Base-by-base conservation (phyloP, 2,329 filamentous ascomycete genomes). In the Pseudogymnoascus sp. region DNA sequence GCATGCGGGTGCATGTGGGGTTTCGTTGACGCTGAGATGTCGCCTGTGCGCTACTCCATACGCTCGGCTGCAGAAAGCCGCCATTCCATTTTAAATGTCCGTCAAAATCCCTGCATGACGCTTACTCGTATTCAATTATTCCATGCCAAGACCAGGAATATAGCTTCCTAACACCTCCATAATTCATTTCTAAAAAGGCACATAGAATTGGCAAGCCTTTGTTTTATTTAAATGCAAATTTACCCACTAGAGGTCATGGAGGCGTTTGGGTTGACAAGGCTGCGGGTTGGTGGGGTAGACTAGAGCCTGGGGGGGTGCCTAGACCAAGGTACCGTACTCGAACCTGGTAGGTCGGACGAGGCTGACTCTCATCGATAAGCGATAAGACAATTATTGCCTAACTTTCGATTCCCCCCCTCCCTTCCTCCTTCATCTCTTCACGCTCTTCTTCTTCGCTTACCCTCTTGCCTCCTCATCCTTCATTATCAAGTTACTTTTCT, bases 351-450 rank as follows among this genome's bases (percentile, higher is more conserved):
- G 50, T 56, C 50, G 61, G 40, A 33, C 19, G 24, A 50, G 60
- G 38, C 60, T 43, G 43, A 50, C 60, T 35, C 38, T 56, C 26
- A 4, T 19, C 26, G 60, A 61, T 61, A 61, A 50, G 60, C 61
- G 61, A 62, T 62, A 62, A 62, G 61, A 26, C 41, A 33, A n/a
- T 50, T 56, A 62, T 50, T 33, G 40, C 41, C 60, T 50, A 62
- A 26, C 28, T 53, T 56, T 24, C 60, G 24, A 56, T 19, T 10
- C 6, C 61, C 22, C 50, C 59, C 40, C 26, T 35, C 35, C 31
- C 59, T 31, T 61, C 40, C 59, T 40, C 35, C 59, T 40, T 61
- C 26, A 61, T 46, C 11, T 61, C 19, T 38, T 28, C 38, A 56
- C 50, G 35, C 6, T 24, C 10, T 31, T 16, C 38, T 61, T 24